Evolutionary conservation across 257 asterid genomes (phyloP), one percentile per base, ranked within the genome.

Genomic region (Forsythia suspensa): DNA sequence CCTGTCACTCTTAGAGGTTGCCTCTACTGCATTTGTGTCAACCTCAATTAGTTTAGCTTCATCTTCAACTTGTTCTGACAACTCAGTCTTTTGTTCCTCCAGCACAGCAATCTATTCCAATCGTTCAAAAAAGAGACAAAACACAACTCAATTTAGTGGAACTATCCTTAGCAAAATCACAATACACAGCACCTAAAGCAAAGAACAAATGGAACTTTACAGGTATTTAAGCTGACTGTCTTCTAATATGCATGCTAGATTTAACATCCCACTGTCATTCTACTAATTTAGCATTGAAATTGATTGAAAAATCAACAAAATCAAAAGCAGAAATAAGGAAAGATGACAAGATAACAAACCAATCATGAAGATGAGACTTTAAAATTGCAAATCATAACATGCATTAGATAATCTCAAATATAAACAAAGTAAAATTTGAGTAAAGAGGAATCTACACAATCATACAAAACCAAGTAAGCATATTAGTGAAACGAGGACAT

Each of bases 1-100:
- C 57, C 80, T 88, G 77, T 88, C 93, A 37, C 76, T 79, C 77
- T 84, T 85, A 79, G 94, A 85, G 63, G 86, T 88, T 42, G 75
- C 80, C 71, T 89, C 91, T n/a, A 38, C 76, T 10, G 76, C 80
- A 63, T 82, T 76, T 67, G 83, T 51, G 40, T 84, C 92, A 9
- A 67, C 82, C 46, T 91, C 98, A 76, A 72, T 80, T 61, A 89
- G 84, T 29, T 92, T 86, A 65, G 85, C 81, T 74, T 94, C 97
- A 79, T 91, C 97, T 48, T 92, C 97, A 51, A 55, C 84, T 83
- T 80, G 94, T 81, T 92, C 97, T 5, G 86, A 83, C 8, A 80
- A 77, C 83, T 95, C 98, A 13, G 81, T 82, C 78, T 88, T 88
- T 87, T 88, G 98, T 78, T 95, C 98, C 89, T 95, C 98, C 36